Evolutionary conservation across 495 filamentous ascomycete species (phyloP), one percentile per base, ranked within the genome.

Genomic region (Pyrenula massariospora): DNA sequence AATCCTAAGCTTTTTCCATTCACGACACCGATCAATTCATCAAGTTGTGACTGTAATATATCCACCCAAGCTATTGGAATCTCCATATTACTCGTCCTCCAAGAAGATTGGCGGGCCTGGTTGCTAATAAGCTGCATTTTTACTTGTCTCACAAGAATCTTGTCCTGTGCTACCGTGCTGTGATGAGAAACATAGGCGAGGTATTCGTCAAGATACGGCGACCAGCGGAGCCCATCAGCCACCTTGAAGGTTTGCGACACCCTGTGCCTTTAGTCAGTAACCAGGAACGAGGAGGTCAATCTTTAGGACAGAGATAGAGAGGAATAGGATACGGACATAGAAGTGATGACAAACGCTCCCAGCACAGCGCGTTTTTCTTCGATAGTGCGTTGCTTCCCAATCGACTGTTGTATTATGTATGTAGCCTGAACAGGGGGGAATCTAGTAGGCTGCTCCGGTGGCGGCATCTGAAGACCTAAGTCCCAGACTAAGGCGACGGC

Each of bases 291-390:
- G 10, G 10, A n/a, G 1, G 10, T 47, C 5, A 42, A 42, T 15
- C 31, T 42, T 15, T 42, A 5, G 15, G 15, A 15, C 31, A 42
- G 31, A 42, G 15, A 42, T 42, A 42, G 31, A 15, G 15, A 42
- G 15, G 31, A 8, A 10, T 47, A 22, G 22, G 12, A 19, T 19
- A 63, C 68, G 22, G 65, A 81, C 78, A 73, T 69, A 12, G 78
- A 79, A 11, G 72, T 77, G 23, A 80, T 50, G 24, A 76, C 62
- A 55, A 79, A 84, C 54, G 74, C 75, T 11, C 78, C 81, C 19
- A 83, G 65, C 22, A 74, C 71, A 22, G 77, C 74, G 50, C 82
- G 68, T 36, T 74, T 67, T 59, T 82, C 78, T 57, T 81, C 80
- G 48, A 76, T 60, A 0, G 74, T 78, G 55, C 71, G 73, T 48